Base-by-base conservation (phyloP, 2,329 filamentous ascomycete species). In the Tolypocladium paradoxum region DNA sequence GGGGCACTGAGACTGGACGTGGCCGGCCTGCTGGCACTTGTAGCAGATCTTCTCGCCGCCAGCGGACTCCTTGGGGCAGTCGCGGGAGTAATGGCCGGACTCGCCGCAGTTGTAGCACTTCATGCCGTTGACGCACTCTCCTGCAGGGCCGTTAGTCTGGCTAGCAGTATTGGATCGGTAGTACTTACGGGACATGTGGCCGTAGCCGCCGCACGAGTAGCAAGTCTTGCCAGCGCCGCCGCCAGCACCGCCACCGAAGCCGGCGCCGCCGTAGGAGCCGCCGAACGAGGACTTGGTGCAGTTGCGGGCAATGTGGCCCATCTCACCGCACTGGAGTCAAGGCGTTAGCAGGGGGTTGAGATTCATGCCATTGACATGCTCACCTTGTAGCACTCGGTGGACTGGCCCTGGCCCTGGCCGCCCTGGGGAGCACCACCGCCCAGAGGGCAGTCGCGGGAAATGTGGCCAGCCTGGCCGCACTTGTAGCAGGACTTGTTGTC, bases 21-120 rank as follows among this genome's bases (percentile, higher is more conserved):
- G 92, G 64, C 92, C 91, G 62, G 78, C 69, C 73, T 84, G 81
- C 74, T 85, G 81, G 80, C 82, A 97, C 81, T 95, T 95, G 83
- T 99, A 99, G 86, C 93, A 99, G 70, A 96, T 90, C 72, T 95
- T 92, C 82, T 97, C 92, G 67, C 85, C 82, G 61, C 83, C 81
- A 63, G 84, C 82, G 55, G 88, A 88, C 76, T 96, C 92, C 70
- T 92, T 91, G 64, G 91, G 87, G 82, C 93, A 99, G 74, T 99
- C 93, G 61, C 92, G 88, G 61, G 88, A 95, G 71, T 96, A 84
- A 75, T 97, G 92, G 58, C 93, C 92, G 63, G 92, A 87, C 78
- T 96, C 90, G 67, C 82, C 82, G 63, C 93, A 97, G 84, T 96
- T 96, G 85, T 97, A 99, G 86, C 93, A 99, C 81, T 97, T 97